These are phyloP conservation scores for Gossypium sturtianum DNA, from an alignment of 345 rosid species.

Conservation along the genomic window DNA sequence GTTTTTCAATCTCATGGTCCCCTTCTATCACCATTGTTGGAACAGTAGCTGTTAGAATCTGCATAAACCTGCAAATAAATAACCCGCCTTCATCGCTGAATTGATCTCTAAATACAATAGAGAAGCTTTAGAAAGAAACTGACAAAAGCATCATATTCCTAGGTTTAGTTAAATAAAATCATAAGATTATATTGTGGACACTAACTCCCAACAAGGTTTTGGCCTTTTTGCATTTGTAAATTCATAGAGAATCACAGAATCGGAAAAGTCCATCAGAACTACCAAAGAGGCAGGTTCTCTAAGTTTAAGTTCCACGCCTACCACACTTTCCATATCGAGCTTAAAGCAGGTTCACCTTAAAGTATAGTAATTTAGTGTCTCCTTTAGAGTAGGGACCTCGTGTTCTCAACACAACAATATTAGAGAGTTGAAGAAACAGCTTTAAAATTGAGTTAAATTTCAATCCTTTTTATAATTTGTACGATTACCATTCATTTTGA, in stretches of 20 bases:
- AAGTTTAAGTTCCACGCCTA: neutral
- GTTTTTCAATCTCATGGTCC: constrained; percentile 76
- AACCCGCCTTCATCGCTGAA: neutral
- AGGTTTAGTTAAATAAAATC: too few species aligned
- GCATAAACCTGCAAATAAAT: constrained; percentile 62
- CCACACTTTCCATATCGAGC: neutral
- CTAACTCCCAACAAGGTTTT: too few species aligned
- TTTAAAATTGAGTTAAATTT: too few species aligned
- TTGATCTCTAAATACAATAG: neutral
- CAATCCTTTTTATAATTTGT: too few species aligned
- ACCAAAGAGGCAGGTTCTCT: too few species aligned
- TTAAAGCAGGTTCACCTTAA: neutral
- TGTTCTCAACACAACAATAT: too few species aligned
- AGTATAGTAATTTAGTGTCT: too few species aligned
- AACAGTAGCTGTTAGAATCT: constrained; percentile 56
- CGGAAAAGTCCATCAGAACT: too few species aligned
- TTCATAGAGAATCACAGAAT: neutral
- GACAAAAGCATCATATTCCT: neutral
- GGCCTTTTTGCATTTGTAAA: neutral
- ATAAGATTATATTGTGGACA: too few species aligned
- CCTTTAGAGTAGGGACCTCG: too few species aligned
- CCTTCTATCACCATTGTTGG: constrained; percentile 89
- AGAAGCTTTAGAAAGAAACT: neutral
- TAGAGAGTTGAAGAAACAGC: too few species aligned
- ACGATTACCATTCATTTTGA: too few species aligned